Conservation (phyloP, 2,329 filamentous ascomycete species). For the Epichloe amarillans region DNA sequence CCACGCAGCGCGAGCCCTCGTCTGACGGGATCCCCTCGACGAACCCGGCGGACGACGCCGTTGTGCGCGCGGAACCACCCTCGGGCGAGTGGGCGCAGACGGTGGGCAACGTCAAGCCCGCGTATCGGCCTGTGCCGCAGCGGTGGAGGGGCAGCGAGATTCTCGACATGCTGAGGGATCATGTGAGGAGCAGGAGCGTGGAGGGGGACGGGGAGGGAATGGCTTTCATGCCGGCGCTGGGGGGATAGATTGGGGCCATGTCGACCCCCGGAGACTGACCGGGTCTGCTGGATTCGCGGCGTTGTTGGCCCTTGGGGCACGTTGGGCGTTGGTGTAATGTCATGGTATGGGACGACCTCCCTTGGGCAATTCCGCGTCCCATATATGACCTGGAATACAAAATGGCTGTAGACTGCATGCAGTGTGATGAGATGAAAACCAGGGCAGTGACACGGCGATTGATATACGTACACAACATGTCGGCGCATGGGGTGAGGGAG, state of each 20-base stretch:
- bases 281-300: too few species aligned
- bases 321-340: too few species aligned
- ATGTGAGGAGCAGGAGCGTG: conserved; percentile 54
- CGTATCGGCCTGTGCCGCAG: conserved; percentile 76
- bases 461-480: too few species aligned
- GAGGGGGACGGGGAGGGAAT: conserved; percentile 32
- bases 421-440: background rate
- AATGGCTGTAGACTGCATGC: background rate
- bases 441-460: too few species aligned
- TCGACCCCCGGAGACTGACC: too few species aligned
- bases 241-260: background rate
- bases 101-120: conserved; percentile 83
- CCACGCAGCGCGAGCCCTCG: conserved; percentile 62
- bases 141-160: conserved; percentile 80
- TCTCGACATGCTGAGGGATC: conserved; percentile 59
- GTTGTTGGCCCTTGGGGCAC: too few species aligned
- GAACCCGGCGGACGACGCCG: conserved; percentile 18
- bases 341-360: too few species aligned
- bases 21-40: conserved; percentile 32
- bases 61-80: conserved; percentile 21
- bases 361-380: too few species aligned
- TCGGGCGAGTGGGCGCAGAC: conserved; percentile 92
- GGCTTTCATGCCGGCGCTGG: conserved; percentile 41
- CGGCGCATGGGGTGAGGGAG: too few species aligned
- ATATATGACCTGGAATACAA: background rate